Conservation (phyloP, 768 basidiomycete species). For the Phanerochaete carnosa region DNA sequence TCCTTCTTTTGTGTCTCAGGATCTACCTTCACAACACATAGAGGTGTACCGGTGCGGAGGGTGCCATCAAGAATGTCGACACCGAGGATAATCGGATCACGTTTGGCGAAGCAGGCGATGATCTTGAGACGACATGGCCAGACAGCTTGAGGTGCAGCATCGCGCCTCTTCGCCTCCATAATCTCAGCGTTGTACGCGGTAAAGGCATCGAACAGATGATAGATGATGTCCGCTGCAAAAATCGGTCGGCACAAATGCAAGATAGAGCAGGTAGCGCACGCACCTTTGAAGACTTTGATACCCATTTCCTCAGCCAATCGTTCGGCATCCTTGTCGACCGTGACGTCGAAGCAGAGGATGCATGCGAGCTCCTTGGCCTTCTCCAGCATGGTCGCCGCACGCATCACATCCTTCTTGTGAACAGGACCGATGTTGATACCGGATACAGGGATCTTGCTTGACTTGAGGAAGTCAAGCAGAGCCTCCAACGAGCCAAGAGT, state of each 20-base stretch:
- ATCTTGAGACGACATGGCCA: conserved; percentile 95
- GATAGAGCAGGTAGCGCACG: conserved; percentile 9
- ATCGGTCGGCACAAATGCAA: neutral
- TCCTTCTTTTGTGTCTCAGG: conserved; percentile 86
- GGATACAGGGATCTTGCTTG: conserved; percentile 95
- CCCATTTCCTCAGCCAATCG: conserved; percentile 91
- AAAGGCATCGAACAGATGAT: conserved; percentile 96
- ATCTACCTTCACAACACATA: conserved; percentile 94
- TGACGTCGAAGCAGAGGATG: conserved; percentile 95
- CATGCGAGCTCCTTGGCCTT: conserved; percentile 93
- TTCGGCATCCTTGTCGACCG: conserved; percentile 92
- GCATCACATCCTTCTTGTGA: conserved; percentile 93
- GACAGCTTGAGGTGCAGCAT: conserved; percentile 91
- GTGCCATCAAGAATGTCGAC: conserved; percentile 95
- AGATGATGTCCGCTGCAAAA: conserved; percentile 89
- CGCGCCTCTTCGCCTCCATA: conserved; percentile 84
- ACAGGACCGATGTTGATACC: conserved; percentile 98
- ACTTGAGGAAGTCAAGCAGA: conserved; percentile 90
- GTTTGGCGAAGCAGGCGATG: conserved; percentile 93
- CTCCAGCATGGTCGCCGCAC: conserved; percentile 90
- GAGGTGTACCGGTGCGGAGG: conserved; percentile 86
- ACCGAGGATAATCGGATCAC: conserved; percentile 96
- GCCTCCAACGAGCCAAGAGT: conserved; percentile 97
- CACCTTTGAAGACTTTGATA: conserved; percentile 91
- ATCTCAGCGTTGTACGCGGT: conserved; percentile 92